Base-by-base conservation (phyloP, 306 rosid species). In the Pyrus betulifolia region DNA sequence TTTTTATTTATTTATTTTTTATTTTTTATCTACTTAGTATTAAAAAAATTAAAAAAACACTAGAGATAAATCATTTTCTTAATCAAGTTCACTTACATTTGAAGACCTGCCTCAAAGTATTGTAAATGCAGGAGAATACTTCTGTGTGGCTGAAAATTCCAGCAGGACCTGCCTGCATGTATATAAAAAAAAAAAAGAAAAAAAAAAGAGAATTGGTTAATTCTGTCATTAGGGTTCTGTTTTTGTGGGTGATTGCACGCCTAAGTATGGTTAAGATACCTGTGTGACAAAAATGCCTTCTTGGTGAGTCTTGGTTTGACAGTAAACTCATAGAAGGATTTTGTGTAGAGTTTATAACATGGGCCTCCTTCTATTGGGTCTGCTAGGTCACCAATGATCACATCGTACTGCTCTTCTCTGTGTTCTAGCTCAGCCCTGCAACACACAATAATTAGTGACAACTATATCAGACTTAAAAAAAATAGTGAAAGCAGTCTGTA, bases 311-410 rank as follows among this genome's bases (percentile, higher is more conserved):
- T 89, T 52, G 95, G 95, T 65, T 91, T 94, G 81, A 94, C 91
- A 80, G 82, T 83, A 21, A 85, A 75, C 84, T 94, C 97, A 78
- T 94, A 94, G 86, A 94, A 94, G 73, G 97, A 90, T 83, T 91
- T 90, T 46, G 98, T 94, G 82, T 94, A 94, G 58, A 94, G 98
- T 86, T 91, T 94, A 78, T 94, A 94, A 31, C 98, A 94, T 35
- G 98, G 98, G 1, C 98, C 98, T 62, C 98, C 98, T 76, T 94
- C 97, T 64, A 94, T 89, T 71, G 98, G 98, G 78, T 94, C 98
- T 17, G 98, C 98, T 78, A 94, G 88, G 76, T 94, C 98, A 2
- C 98, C 98, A 58, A 94, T 69, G 55, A 94, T 91, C 77, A 94
- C 95, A 79, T 94, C 97, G 79, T 90, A 94, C 52, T 66, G 65